Evolutionary conservation across 441 rosid genomes (phyloP).

Genomic region (Euphorbia celastroides): DNA sequence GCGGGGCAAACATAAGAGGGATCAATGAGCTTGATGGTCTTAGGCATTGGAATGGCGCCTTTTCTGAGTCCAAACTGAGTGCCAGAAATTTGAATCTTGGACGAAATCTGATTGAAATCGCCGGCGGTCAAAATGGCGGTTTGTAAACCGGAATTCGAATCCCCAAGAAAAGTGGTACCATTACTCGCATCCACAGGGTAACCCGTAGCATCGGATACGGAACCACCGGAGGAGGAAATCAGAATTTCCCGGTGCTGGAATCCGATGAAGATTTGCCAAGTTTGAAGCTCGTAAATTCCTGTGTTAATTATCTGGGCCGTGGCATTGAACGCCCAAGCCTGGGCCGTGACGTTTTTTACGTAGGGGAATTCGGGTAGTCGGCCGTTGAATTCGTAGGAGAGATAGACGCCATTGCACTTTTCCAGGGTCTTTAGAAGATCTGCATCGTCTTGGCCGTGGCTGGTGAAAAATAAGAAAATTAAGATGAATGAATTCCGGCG

Average conservation of each 20-base stretch:
- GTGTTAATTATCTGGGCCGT: constrained; percentile 59
- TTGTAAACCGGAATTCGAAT: constrained; percentile 35
- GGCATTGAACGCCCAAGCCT: constrained; percentile 78
- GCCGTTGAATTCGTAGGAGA: constrained; percentile 44
- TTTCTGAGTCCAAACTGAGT: constrained; percentile 49
- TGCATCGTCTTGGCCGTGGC: constrained; percentile 33
- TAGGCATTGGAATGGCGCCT: constrained; percentile 44
- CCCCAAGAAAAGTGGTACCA: constrained; percentile 49
- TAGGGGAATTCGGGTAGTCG: constrained; percentile 50
- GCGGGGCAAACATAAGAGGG: constrained; percentile 46
- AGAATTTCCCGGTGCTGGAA: constrained; percentile 61
- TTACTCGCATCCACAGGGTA: constrained; percentile 46
- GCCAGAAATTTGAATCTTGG: constrained; percentile 37
- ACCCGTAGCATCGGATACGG: constrained; percentile 34
- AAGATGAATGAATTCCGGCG: constrained; percentile 14
- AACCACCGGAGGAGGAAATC: constrained; percentile 53
- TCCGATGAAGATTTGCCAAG: constrained; percentile 67
- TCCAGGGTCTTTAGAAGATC: constrained; percentile 16
- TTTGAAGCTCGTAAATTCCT: constrained; percentile 56
- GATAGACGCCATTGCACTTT: constrained; percentile 63
- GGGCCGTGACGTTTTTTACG: constrained; percentile 56
- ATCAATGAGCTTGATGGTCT: constrained; percentile 36
- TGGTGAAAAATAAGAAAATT: constrained; percentile 2
- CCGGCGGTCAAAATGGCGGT: constrained; percentile 56
- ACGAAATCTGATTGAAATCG: constrained; percentile 43